Evolutionary conservation across 2,329 filamentous ascomycete species (phyloP).

Genomic region (Harringtonia aguacate): DNA sequence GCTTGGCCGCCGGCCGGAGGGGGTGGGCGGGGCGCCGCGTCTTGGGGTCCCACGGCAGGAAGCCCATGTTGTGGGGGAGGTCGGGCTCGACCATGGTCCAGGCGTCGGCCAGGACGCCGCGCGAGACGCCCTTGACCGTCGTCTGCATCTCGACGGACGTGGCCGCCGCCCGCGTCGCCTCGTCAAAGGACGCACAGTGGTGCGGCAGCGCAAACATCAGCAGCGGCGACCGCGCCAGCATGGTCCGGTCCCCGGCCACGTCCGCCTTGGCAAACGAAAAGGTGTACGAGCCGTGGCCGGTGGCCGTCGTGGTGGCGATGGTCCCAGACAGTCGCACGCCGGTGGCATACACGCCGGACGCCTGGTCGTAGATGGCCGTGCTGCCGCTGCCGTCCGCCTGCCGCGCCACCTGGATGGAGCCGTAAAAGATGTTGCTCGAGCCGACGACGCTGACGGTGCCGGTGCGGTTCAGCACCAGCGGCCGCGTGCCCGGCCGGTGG

Average conservation of each 20-base stretch:
- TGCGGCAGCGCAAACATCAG: constrained; percentile 87
- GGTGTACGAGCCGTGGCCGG: constrained; percentile 56
- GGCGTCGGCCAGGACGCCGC: constrained; percentile 56
- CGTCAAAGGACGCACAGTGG: constrained; percentile 66
- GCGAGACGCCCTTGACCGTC: constrained; percentile 75
- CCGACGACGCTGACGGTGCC: constrained; percentile 51
- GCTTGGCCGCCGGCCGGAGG: constrained; percentile 44
- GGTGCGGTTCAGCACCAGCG: constrained; percentile 56
- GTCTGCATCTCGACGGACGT: constrained; percentile 57
- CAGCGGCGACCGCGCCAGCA: constrained; percentile 29
- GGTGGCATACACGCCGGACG: constrained; percentile 64
- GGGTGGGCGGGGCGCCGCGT: constrained; percentile 29
- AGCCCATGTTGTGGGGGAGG: constrained; percentile 65
- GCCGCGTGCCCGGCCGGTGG: constrained; percentile 38
- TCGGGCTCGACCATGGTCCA: constrained; percentile 70
- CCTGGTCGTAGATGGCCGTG: constrained; percentile 55
- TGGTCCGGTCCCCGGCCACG: constrained; percentile 25
- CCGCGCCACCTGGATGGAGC: constrained; percentile 76
- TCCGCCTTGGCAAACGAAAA: constrained; percentile 67
- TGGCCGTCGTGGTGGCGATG: constrained; percentile 29
- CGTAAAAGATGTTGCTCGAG: constrained; percentile 58
- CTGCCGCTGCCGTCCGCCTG: constrained; percentile 47
- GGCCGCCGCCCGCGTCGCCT: constrained; percentile 37
- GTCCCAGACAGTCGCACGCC: constrained; percentile 52
- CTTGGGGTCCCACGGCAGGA: constrained; percentile 63